Base-by-base conservation (phyloP, 805 yeast species). In the Pichia nanzhaoensis region DNA sequence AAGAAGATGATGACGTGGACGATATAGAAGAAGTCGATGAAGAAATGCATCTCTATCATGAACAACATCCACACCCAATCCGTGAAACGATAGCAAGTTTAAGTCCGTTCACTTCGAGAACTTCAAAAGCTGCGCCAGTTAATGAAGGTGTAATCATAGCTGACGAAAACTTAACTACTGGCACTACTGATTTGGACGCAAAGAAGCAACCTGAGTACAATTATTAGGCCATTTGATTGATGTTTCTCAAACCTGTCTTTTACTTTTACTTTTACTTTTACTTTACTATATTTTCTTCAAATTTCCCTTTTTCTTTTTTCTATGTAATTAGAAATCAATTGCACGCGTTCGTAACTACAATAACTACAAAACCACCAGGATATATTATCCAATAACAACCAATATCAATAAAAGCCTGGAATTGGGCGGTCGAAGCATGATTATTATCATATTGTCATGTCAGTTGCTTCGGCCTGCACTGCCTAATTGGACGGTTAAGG, bases 1-100 rank as follows among this genome's bases (percentile, higher is more conserved):
- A 74, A 55, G 71, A 73, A 33, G 51, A 54, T 21, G 80, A 75
- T 55, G 77, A 71, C 20, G 52, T 62, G 30, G 79, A 74, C 57
- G 72, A 63, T 40, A 68, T 67, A 41, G 61, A 57, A 34, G 52
- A 54, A 33, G 47, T 61, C 19, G 70, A 72, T 47, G 77, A 74
- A 54, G 54, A 51, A 39, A 48, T 51, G 51, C 43, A 44, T 35
- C 20, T 44, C 9, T 39, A 37, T 12, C 47, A 46, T n/a, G 41
- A 41, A 30, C 38, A 46, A 30, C 53, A 50, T 35, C 53, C 53
- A 17, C 51, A 50, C 38, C 53, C 51, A 34, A 30, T 50, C 5
- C 42, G 28, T 28, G 51, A 50, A 42, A 37, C 50, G 7, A 13
- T 50, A 17, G 36, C 39, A 20, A 35, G 38, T n/a, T 27, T 50